Base-by-base conservation (phyloP, 129 eudicot species). In the Saposhnikovia divaricata region DNA sequence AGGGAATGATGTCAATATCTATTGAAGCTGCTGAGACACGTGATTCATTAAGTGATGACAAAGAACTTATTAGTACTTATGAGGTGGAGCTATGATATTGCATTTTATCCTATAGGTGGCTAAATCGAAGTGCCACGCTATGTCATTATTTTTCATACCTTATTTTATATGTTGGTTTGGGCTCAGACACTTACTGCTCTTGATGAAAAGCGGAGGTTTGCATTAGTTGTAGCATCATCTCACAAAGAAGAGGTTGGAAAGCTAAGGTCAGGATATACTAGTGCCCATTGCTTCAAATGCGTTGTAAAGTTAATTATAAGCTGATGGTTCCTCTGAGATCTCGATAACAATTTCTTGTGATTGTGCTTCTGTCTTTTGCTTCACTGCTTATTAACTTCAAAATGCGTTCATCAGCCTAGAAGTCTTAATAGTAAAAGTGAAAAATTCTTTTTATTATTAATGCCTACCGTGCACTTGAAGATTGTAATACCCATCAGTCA, bases 1-100 rank as follows among this genome's bases (percentile, higher is more conserved):
- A 92, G 85, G 99, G 99, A 31, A 92, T 96, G 99, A 90, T 96
- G 98, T 92, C 99, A 6, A 96, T 96, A 74, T 96, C 99, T 65
- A 91, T 85, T 44, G 99, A 96, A 86, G 99, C 99, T 79, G 82
- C 98, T 72, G 99, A 87, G 82, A 98, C 99, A n/a, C 92, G 86
- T 66, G 93, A 92, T 75, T 92, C 99, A 70, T 80, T 96, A 80
- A 90, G 91, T 79, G 95, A 96, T 85, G 98, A 96, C 76, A 96
- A 85, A 86, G 99, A 96, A 84, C 96, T 96, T 59, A 90, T 89
- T 31, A 92, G 91, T 86, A 92, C 99, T 51, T 96, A 90, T 57
- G 99, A 96, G 93, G 99, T 93, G 85, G 59, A 74, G 81, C 50
- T 73, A 48, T 76, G 59, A 53, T 80, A 66, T 42, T 70, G 7